Evolutionary conservation across 148 eudicot species (phyloP).

Genomic region (Spergularia marina): DNA sequence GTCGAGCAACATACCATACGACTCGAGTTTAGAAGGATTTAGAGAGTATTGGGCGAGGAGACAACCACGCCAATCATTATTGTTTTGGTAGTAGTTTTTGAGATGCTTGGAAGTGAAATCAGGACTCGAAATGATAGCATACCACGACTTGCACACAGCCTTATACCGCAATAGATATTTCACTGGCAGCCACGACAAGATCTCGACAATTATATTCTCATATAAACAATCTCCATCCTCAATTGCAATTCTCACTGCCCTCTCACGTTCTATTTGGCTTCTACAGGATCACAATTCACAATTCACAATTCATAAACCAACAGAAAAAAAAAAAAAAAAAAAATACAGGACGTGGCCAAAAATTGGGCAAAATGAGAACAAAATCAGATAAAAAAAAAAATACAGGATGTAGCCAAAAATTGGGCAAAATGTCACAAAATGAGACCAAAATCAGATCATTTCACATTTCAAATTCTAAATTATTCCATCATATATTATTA

Average conservation of each 20-base stretch:
- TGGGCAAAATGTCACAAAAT: not conserved
- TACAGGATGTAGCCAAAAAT: too few species aligned
- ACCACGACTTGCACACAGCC: conserved; percentile 19
- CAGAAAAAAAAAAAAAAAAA: not conserved
- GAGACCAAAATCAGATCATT: not conserved
- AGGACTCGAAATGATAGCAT: conserved; percentile 16
- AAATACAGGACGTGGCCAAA: not conserved
- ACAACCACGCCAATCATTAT: not conserved
- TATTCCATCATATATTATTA: not conserved
- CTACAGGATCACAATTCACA: not conserved
- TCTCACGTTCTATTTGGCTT: not conserved
- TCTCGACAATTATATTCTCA: conserved; percentile 13
- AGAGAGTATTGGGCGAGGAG: not conserved
- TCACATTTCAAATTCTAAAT: not conserved
- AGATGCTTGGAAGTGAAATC: conserved; percentile 21
- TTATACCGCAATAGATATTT: not conserved
- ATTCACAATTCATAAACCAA: not conserved
- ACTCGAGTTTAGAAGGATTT: not conserved
- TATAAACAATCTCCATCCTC: not conserved
- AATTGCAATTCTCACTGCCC: not conserved
- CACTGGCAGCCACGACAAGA: conserved; percentile 16
- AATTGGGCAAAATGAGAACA: not conserved
- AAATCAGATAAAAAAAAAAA: not conserved
- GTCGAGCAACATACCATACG: not conserved
- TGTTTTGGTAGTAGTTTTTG: not conserved